These are phyloP conservation scores for Athelia sp. DNA, from an alignment of 1,284 basidiomycete genomes.

Conservation along the genomic window DNA sequence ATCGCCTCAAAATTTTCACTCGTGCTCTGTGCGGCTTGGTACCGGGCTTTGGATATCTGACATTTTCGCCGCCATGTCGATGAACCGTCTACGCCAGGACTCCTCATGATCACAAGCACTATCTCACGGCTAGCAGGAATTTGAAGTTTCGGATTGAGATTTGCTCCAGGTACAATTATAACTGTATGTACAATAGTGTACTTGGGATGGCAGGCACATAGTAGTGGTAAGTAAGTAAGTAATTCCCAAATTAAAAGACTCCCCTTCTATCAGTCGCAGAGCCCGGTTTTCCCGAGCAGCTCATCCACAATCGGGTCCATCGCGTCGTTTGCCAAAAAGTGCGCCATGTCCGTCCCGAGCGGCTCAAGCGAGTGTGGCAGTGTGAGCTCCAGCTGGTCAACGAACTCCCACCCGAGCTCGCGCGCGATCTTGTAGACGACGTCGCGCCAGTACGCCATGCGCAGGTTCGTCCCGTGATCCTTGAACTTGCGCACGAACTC, in stretches of 20 bases:
- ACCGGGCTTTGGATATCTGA: too few relatives aligned
- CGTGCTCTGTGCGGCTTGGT: too few relatives aligned
- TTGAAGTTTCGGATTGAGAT: too few relatives aligned
- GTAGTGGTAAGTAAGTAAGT: neutral
- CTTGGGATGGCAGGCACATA: too few relatives aligned
- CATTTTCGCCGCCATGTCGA: too few relatives aligned
- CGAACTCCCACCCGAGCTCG: neutral
- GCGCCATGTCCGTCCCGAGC: conserved; percentile 1
- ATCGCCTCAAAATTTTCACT: too few relatives aligned
- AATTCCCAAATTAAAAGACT: neutral
- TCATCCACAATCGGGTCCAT: conserved; percentile 6
- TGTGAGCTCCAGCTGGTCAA: conserved; percentile 5
- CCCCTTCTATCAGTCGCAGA: neutral
- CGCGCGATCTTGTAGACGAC: neutral
- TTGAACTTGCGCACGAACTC: conserved; percentile 2
- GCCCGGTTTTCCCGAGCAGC: conserved; percentile 2
- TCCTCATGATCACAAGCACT: too few relatives aligned
- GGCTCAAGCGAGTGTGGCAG: conserved; percentile 4
- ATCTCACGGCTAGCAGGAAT: too few relatives aligned
- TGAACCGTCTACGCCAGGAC: too few relatives aligned
- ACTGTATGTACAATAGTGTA: too few relatives aligned
- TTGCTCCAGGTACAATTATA: too few relatives aligned
- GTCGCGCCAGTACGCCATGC: neutral
- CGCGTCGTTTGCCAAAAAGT: conserved; percentile 4
- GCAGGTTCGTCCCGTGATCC: conserved; percentile 5